Evolutionary conservation across 2,329 filamentous ascomycete genomes (phyloP).

Genomic region (Penicillium sp.): DNA sequence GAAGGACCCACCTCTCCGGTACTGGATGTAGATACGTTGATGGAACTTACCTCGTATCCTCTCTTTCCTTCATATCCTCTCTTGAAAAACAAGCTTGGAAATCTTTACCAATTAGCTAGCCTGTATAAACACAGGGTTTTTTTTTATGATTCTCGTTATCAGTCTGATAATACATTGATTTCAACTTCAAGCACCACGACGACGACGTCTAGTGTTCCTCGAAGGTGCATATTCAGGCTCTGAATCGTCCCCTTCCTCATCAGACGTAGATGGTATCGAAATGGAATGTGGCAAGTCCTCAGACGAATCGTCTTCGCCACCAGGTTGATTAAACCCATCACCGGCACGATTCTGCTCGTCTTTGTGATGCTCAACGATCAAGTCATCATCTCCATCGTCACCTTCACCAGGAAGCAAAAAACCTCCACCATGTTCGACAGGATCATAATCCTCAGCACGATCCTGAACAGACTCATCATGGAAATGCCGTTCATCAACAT

Average conservation of each 20-base stretch:
- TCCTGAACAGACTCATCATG: slow-evolving; percentile 11
- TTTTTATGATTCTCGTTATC: neutral
- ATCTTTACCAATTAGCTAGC: too few species aligned
- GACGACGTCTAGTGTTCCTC: slow-evolving; percentile 25
- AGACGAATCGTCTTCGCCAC: neutral
- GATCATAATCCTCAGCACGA: slow-evolving; percentile 22
- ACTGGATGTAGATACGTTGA: too few species aligned
- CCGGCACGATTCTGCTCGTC: neutral
- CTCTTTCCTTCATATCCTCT: too few species aligned
- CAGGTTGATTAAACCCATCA: neutral
- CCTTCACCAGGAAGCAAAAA: slow-evolving; percentile 25
- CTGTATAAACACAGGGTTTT: neutral
- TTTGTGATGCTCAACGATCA: slow-evolving; percentile 32
- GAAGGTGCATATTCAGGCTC: slow-evolving; percentile 22
- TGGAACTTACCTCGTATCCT: too few species aligned
- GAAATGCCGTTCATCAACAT: slow-evolving; percentile 16
- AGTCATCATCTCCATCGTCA: slow-evolving; percentile 24
- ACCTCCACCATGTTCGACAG: slow-evolving; percentile 28
- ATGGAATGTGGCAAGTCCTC: slow-evolving; percentile 7
- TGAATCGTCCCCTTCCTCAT: slow-evolving; percentile 7
- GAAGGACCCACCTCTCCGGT: too few species aligned
- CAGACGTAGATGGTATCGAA: slow-evolving; percentile 13
- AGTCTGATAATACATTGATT: neutral
- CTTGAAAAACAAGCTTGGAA: too few species aligned
- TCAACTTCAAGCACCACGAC: neutral